These are phyloP conservation scores for Amniculicola lignicola DNA, from an alignment of 495 filamentous ascomycete genomes.

Conservation along the genomic window DNA sequence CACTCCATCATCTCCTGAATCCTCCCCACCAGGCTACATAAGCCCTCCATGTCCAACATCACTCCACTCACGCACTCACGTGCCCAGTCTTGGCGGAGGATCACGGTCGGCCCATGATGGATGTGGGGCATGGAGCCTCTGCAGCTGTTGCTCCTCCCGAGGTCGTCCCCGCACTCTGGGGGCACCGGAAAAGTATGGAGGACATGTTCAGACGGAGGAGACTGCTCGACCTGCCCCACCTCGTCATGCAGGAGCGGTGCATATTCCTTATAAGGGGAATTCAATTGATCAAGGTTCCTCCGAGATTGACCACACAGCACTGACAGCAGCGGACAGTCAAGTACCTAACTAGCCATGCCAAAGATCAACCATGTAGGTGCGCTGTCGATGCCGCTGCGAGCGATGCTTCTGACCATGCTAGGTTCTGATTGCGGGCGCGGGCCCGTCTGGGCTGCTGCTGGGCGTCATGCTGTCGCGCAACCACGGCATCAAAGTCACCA, in stretches of 20 bases:
- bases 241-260: not conserved
- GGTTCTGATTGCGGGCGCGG: slow-evolving; percentile 30
- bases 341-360: slow-evolving; percentile 18
- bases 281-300: slow-evolving; percentile 1
- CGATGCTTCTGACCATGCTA: slow-evolving; percentile 1
- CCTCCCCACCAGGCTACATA: not conserved
- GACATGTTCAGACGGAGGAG: too few relatives aligned
- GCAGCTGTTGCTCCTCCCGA: not conserved
- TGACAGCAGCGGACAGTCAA: slow-evolving; percentile 6
- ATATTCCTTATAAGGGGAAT: slow-evolving; percentile 24
- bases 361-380: slow-evolving; percentile 28
- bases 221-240: not conserved
- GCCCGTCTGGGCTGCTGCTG: slow-evolving; percentile 47
- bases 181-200: slow-evolving; percentile 16
- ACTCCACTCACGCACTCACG: too few relatives aligned
- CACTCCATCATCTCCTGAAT: not conserved
- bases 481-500: slow-evolving; percentile 48
- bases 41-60: not conserved
- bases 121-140: not conserved
- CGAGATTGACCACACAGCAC: slow-evolving; percentile 2
- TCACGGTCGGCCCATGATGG: not conserved
- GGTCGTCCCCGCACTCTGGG: slow-evolving; percentile 1
- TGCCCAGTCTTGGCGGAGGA: slow-evolving; percentile 2
- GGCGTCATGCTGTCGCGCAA: slow-evolving; percentile 53
- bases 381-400: not conserved